Conservation (phyloP, 1,139 yeast genomes). For the Diutina siamensis region DNA sequence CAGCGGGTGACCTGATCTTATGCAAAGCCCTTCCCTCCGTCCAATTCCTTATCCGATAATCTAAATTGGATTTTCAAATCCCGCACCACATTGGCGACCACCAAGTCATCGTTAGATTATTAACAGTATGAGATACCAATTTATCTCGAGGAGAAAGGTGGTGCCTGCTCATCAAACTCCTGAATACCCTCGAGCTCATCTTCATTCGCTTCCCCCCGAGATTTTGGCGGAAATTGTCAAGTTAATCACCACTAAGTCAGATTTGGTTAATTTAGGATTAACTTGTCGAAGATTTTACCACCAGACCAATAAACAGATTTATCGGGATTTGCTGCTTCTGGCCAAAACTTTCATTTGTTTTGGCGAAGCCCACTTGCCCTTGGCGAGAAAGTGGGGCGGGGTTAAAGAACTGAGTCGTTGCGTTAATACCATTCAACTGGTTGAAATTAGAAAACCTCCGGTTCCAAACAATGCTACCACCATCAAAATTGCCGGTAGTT, state of each 20-base stretch:
- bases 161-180: background rate
- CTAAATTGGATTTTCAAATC: no score
- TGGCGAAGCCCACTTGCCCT: background rate
- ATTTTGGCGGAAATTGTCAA: background rate
- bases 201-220: slow-evolving; percentile 3
- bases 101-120: no score
- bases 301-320: background rate
- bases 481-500: background rate
- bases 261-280: background rate
- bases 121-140: background rate
- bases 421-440: background rate
- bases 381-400: background rate
- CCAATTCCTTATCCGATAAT: no score
- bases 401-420: background rate
- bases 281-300: slow-evolving; percentile 2
- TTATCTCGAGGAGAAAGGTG: background rate
- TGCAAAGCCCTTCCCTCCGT: no score
- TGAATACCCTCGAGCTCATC: background rate
- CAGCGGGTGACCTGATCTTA: no score
- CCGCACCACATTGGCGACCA: background rate
- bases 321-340: background rate
- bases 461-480: background rate
- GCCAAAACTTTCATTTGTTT: background rate
- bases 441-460: background rate
- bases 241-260: background rate